Conservation (phyloP, 1,284 basidiomycete species). For the Ustilago tritici region DNA sequence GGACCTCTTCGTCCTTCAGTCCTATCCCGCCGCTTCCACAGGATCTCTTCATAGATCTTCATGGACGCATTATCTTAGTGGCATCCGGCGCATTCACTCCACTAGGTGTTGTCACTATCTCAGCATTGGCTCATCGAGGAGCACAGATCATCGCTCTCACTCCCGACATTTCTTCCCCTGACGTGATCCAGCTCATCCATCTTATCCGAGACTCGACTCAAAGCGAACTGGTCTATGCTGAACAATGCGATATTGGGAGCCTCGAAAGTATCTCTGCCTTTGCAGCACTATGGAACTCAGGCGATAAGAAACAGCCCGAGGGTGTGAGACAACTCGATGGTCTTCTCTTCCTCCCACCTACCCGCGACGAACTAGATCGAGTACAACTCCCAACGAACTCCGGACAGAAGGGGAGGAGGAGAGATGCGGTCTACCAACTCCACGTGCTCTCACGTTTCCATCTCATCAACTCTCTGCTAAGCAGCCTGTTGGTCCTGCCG, state of each 20-base stretch:
- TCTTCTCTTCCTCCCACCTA: constrained; percentile 32
- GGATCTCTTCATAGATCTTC: constrained; percentile 35
- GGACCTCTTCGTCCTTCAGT: constrained; percentile 10
- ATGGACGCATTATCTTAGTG: constrained; percentile 52
- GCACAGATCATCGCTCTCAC: constrained; percentile 62
- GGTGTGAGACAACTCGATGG: constrained; percentile 29
- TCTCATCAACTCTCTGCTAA: constrained; percentile 59
- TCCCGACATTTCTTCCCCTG: constrained; percentile 28
- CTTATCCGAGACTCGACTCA: constrained; percentile 60
- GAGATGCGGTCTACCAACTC: constrained; percentile 30
- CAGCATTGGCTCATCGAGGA: constrained; percentile 57
- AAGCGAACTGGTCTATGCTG: constrained; percentile 63
- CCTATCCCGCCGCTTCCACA: background rate
- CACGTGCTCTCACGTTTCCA: constrained; percentile 60
- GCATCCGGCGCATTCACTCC: constrained; percentile 59
- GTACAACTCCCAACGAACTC: background rate
- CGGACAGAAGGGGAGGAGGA: background rate
- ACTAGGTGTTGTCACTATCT: constrained; percentile 55
- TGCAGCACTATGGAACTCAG: constrained; percentile 56
- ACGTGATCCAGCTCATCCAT: constrained; percentile 51
- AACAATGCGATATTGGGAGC: constrained; percentile 58
- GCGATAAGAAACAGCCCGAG: constrained; percentile 38
- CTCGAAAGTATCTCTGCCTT: constrained; percentile 51
- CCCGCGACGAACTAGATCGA: constrained; percentile 6
- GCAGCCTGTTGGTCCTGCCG: constrained; percentile 56